These are phyloP conservation scores for Penicillium robsamsonii DNA, from an alignment of 495 filamentous ascomycete genomes.

Conservation along the genomic window DNA sequence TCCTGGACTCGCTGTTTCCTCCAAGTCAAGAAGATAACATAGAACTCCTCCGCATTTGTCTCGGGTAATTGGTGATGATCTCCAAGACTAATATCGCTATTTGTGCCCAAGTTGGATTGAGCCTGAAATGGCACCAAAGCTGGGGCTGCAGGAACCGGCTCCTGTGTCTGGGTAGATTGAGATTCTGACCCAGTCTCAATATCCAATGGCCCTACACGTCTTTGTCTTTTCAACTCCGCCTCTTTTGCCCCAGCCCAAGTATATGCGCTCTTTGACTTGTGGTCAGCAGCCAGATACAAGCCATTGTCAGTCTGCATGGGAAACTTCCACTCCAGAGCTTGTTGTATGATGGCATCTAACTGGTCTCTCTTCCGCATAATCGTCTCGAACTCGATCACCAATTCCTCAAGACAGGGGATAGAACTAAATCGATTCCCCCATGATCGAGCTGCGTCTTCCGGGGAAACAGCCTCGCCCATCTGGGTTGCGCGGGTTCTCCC, in stretches of 20 bases:
- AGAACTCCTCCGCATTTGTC: neutral
- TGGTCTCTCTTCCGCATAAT: slow-evolving; percentile 18
- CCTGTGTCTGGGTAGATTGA: neutral
- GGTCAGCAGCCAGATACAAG: slow-evolving; percentile 8
- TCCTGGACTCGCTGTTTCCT: neutral
- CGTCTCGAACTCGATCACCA: slow-evolving; percentile 20
- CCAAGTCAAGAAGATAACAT: slow-evolving; percentile 6
- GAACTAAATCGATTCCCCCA: slow-evolving; percentile 1
- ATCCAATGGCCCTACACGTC: neutral
- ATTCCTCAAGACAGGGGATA: slow-evolving; percentile 10
- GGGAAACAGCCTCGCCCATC: slow-evolving; percentile 1
- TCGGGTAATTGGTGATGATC: slow-evolving; percentile 17
- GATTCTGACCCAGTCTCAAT: neutral
- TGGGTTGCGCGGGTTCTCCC: slow-evolving; percentile 9
- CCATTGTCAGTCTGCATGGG: slow-evolving; percentile 7
- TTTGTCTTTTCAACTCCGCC: slow-evolving; percentile 6
- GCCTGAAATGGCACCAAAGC: slow-evolving; percentile 63
- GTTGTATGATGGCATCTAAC: slow-evolving; percentile 11
- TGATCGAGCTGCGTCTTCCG: neutral
- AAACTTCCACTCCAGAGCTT: slow-evolving; percentile 15
- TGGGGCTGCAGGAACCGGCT: slow-evolving; percentile 46
- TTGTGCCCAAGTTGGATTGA: slow-evolving; percentile 44
- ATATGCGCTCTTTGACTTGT: slow-evolving; percentile 7
- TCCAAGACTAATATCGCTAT: slow-evolving; percentile 49
- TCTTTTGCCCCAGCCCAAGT: slow-evolving; percentile 17